These are phyloP conservation scores for Tetradesmus lagerheimii DNA, from an alignment of 139 green algal species.

Conservation along the genomic window DNA sequence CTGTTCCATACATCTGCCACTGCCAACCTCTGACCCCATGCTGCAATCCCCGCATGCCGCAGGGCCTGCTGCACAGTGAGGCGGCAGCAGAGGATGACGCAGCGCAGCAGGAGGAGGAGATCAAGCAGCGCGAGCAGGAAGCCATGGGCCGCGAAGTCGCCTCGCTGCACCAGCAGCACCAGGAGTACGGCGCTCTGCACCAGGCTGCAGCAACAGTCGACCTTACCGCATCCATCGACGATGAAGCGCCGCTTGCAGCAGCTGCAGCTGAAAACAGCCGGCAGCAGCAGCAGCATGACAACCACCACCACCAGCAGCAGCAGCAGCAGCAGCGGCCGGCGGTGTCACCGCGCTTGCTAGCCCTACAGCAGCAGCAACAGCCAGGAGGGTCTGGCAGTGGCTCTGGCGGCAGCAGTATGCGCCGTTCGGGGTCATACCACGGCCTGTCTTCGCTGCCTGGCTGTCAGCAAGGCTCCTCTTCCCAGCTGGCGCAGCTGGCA, in stretches of 20 bases:
- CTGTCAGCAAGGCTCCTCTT: not conserved
- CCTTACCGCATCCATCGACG: not conserved
- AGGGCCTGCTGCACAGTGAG: not conserved
- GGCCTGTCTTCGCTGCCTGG: not conserved
- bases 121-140: not conserved
- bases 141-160: not conserved
- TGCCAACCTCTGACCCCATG: too few relatives aligned
- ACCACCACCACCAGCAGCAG: not conserved
- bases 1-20: too few relatives aligned
- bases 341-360: not conserved
- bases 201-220: not conserved
- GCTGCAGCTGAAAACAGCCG: not conserved
- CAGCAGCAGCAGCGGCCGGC: not conserved
- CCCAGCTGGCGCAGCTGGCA: not conserved
- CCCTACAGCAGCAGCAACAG: not conserved
- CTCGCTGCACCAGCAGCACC: not conserved
- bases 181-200: not conserved
- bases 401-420: slow-evolving; percentile 19
- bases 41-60: not conserved
- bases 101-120: slow-evolving; percentile 5
- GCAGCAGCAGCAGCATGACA: not conserved
- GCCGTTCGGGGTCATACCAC: slow-evolving; percentile 2
- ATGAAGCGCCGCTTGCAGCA: not conserved
- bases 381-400: not conserved
- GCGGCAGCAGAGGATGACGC: slow-evolving; percentile 8